A percentile compares a stretch with the other conserved stretches of the same genome.
Evolutionary conservation across 331 rosid genomes (phyloP).

Genomic region (Arachis monticola): DNA sequence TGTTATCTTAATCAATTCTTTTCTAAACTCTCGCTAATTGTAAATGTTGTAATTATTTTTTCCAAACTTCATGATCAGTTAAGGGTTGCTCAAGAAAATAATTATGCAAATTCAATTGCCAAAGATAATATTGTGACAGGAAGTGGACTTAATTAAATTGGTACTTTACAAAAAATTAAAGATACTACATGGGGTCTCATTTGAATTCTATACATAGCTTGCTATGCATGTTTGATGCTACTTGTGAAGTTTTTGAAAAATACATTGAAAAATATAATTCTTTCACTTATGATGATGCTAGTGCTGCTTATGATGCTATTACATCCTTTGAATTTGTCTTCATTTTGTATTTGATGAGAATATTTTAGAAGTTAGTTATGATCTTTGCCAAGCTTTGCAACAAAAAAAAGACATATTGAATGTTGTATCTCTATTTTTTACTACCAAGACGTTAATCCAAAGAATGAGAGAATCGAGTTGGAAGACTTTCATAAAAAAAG

Average conservation of each 20-base stretch:
- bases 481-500: too few species aligned
- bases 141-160: neutral
- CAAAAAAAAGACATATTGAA: neutral
- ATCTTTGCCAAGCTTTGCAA: too few species aligned
- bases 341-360: slow-evolving; percentile 10
- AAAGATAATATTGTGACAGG: neutral
- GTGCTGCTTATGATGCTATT: neutral
- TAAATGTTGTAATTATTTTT: too few species aligned
- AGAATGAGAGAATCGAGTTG: too few species aligned
- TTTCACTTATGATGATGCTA: neutral
- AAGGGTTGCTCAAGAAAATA: neutral
- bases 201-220: neutral
- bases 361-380: neutral
- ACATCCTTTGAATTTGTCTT: slow-evolving; percentile 1
- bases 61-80: neutral
- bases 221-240: neutral
- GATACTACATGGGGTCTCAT: slow-evolving; percentile 7
- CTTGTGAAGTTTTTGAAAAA: neutral
- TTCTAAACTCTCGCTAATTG: too few species aligned
- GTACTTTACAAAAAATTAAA: neutral
- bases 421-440: neutral
- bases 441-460: neutral
- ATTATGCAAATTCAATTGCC: neutral
- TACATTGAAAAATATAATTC: neutral
- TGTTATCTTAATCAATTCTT: too few species aligned